A percentile compares a stretch with the other conserved stretches of the same genome.
Conservation (phyloP, 2,329 filamentous ascomycete genomes). For the Meredithiella fracta region DNA sequence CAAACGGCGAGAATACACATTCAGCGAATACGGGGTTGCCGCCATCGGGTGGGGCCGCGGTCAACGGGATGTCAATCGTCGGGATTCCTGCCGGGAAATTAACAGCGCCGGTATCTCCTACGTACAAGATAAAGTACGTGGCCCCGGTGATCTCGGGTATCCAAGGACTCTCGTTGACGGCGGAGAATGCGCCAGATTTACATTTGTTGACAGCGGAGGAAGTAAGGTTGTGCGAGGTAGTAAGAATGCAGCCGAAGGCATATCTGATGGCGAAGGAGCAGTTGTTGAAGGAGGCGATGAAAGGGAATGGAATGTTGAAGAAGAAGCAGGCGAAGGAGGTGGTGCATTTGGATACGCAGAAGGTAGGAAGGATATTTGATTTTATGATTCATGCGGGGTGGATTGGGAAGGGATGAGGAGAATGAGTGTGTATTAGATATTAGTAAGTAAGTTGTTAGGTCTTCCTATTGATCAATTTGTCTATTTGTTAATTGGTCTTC, state of each 20-base stretch:
- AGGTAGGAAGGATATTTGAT: conserved; percentile 75
- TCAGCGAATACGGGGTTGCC: conserved; percentile 27
- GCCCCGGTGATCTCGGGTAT: conserved; percentile 43
- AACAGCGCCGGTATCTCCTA: conserved; percentile 16
- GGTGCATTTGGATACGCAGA: conserved; percentile 66
- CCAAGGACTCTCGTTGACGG: conserved; percentile 49
- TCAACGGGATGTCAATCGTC: conserved; percentile 31
- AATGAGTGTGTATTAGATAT: not conserved
- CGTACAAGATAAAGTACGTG: conserved; percentile 34
- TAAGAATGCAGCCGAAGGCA: conserved; percentile 80
- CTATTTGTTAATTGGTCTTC: conserved; percentile 10
- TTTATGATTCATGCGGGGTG: conserved; percentile 89
- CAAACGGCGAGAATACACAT: conserved; percentile 36
- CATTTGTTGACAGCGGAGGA: conserved; percentile 79
- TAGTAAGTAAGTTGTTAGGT: not conserved
- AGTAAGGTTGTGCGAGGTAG: conserved; percentile 65
- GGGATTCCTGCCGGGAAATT: conserved; percentile 18
- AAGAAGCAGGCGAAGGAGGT: conserved; percentile 88
- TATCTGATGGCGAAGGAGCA: conserved; percentile 91
- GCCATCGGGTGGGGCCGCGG: conserved; percentile 34
- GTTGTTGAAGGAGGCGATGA: conserved; percentile 78
- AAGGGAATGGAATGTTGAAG: conserved; percentile 73
- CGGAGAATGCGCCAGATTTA: conserved; percentile 63
- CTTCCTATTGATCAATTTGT: not conserved
- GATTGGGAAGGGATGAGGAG: conserved; percentile 51